These are phyloP conservation scores for Hypoxylon sp. DNA, from an alignment of 2,329 filamentous ascomycete species.

Conservation along the genomic window DNA sequence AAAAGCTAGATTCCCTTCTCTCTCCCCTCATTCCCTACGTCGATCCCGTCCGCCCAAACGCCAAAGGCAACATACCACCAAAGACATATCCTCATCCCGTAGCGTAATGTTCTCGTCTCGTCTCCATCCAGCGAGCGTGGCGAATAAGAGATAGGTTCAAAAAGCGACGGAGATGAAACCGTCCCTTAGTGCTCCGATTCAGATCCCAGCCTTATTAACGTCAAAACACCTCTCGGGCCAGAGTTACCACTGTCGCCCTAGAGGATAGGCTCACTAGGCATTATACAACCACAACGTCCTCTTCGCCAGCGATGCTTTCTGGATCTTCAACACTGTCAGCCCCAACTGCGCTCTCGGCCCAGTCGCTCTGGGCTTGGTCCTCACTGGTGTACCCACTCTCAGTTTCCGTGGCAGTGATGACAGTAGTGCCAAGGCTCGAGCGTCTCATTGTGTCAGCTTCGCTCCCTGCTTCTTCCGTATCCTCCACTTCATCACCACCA, in stretches of 20 bases:
- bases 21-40: constrained; percentile 2
- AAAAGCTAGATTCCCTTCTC: background rate
- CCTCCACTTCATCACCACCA: constrained; percentile 37
- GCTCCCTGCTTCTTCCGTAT: constrained; percentile 58
- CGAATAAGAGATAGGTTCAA: constrained; percentile 3
- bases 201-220: background rate
- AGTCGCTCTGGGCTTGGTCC: constrained; percentile 60
- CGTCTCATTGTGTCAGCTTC: constrained; percentile 65
- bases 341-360: constrained; percentile 44
- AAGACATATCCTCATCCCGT: constrained; percentile 22
- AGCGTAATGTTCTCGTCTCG: constrained; percentile 14
- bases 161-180: constrained; percentile 5
- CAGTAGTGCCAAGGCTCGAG: constrained; percentile 62
- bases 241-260: background rate
- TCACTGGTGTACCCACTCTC: constrained; percentile 52
- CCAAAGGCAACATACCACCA: constrained; percentile 23
- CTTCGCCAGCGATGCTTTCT: constrained; percentile 51
- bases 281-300: constrained; percentile 55
- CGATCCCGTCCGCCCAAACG: constrained; percentile 9
- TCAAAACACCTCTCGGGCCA: constrained; percentile 7
- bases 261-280: constrained; percentile 36
- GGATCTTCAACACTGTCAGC: constrained; percentile 47
- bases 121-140: constrained; percentile 9
- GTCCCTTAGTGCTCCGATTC: constrained; percentile 16
- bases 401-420: constrained; percentile 55